phyloP scores from a whole-genome alignment of 305 asterid genomes.

The Fraxinus paxiana region DNA sequence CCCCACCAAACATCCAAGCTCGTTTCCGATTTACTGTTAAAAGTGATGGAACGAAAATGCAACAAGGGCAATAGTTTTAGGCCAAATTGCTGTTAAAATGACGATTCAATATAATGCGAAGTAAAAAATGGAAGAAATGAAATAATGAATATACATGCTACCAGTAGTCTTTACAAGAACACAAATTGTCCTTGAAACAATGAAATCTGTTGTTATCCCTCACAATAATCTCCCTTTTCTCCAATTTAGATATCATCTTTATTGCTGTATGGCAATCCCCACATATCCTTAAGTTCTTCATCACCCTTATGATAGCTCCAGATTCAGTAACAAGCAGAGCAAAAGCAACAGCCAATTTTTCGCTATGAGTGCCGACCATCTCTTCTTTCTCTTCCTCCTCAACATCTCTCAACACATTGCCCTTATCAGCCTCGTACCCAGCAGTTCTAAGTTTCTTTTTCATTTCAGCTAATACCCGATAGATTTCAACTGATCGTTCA shows the following conservation, averaged over 20 bases:
- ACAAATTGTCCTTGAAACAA: constrained; percentile 40
- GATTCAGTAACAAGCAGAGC: constrained; percentile 48
- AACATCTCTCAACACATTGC: constrained; percentile 54
- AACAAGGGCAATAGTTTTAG: background rate
- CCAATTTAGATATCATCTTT: constrained; percentile 53
- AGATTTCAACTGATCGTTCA: constrained; percentile 41
- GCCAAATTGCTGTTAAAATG: background rate
- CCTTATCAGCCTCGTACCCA: constrained; percentile 57
- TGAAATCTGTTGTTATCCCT: constrained; percentile 69
- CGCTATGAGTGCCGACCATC: constrained; percentile 66
- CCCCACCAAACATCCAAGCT: background rate
- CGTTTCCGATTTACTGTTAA: background rate
- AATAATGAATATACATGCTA: constrained; percentile 15
- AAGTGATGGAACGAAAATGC: background rate
- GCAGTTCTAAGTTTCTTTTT: constrained; percentile 41
- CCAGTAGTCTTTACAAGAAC: constrained; percentile 74
- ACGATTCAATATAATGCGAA: background rate
- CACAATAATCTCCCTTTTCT: constrained; percentile 51
- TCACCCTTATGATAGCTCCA: constrained; percentile 46
- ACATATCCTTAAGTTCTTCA: constrained; percentile 68
- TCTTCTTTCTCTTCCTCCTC: constrained; percentile 74
- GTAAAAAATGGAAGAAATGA: background rate
- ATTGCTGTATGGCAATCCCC: constrained; percentile 66
- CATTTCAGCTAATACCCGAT: constrained; percentile 33
- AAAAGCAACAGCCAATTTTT: constrained; percentile 63